A percentile compares a stretch with the other conserved stretches of the same genome.
phyloP scores from a whole-genome alignment of 2,329 filamentous ascomycete species.

The Trichoderma sp. region DNA sequence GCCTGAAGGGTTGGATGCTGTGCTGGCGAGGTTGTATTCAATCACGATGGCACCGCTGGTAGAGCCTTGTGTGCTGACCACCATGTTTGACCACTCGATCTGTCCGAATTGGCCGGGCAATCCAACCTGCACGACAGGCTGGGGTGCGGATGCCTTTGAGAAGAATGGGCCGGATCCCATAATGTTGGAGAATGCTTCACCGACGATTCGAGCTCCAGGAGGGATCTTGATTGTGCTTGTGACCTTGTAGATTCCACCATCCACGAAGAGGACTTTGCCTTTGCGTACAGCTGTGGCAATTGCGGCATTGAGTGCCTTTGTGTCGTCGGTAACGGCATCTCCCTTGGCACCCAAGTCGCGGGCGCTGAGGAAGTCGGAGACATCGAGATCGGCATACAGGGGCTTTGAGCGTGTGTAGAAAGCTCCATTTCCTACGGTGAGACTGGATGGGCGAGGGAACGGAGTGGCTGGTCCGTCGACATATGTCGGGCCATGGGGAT shows the following conservation, averaged over 20 bases:
- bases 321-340: not conserved
- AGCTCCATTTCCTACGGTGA: not conserved
- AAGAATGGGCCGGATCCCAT: slow-evolving; percentile 57
- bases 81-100: slow-evolving; percentile 69
- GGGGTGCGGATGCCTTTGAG: slow-evolving; percentile 51
- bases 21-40: slow-evolving; percentile 64
- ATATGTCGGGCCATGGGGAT: not conserved
- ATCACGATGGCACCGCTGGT: slow-evolving; percentile 67
- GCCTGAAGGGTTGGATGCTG: slow-evolving; percentile 41
- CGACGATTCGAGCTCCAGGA: not conserved
- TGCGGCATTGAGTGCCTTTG: not conserved
- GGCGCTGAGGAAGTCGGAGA: not conserved
- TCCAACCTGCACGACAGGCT: slow-evolving; percentile 66
- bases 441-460: not conserved
- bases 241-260: not conserved
- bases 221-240: not conserved
- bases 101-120: slow-evolving; percentile 57
- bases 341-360: not conserved
- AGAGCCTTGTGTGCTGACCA: slow-evolving; percentile 66
- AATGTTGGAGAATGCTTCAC: slow-evolving; percentile 37
- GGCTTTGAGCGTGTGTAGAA: not conserved
- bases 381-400: not conserved
- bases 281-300: not conserved
- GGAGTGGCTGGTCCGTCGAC: not conserved
- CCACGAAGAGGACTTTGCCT: not conserved